These are phyloP conservation scores for Quercus rubra DNA, from an alignment of 306 rosid genomes.

Conservation along the genomic window DNA sequence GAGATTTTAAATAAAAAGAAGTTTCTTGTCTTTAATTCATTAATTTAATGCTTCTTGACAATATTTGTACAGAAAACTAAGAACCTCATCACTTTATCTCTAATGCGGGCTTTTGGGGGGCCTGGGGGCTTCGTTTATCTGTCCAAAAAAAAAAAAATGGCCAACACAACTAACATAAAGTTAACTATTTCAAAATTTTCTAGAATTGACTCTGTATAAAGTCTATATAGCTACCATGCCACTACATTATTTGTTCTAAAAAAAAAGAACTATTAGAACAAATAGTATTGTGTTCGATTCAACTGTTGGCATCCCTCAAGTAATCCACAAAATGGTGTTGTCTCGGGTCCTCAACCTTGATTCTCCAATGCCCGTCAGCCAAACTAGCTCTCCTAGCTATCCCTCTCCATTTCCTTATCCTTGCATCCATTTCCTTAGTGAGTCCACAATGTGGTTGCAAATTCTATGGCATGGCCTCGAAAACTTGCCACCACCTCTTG, in stretches of 20 bases:
- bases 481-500: slow-evolving; percentile 63
- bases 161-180: not conserved
- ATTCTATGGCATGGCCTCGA: slow-evolving; percentile 56
- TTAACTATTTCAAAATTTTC: not conserved
- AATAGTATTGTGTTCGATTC: not conserved
- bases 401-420: slow-evolving; percentile 35
- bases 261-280: not conserved
- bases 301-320: not conserved
- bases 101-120: not conserved
- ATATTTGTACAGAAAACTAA: not conserved
- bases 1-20: too few relatives aligned
- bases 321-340: slow-evolving; percentile 22
- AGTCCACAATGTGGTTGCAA: slow-evolving; percentile 55
- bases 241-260: not conserved
- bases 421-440: slow-evolving; percentile 40
- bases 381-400: slow-evolving; percentile 38
- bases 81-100: not conserved
- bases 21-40: too few relatives aligned
- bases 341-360: slow-evolving; percentile 56
- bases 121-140: too few relatives aligned
- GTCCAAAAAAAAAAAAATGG: not conserved
- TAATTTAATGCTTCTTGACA: too few relatives aligned
- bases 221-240: too few relatives aligned
- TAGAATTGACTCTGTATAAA: too few relatives aligned
- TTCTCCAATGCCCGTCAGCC: slow-evolving; percentile 59